These are phyloP conservation scores for Trametes sp. DNA, from an alignment of 1,284 basidiomycete genomes.

Conservation along the genomic window DNA sequence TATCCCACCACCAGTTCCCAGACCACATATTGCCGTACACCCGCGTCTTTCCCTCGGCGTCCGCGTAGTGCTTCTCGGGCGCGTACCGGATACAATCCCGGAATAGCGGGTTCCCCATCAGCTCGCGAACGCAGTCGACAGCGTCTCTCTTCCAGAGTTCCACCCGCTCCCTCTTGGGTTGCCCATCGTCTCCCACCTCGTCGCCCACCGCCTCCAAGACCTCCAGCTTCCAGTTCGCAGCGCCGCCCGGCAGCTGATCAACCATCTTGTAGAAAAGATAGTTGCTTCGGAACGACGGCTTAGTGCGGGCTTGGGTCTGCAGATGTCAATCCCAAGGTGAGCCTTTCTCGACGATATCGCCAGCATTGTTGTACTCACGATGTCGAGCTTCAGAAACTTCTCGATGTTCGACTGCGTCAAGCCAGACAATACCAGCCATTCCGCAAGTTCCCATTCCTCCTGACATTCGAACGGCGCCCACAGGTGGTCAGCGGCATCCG, in stretches of 20 bases:
- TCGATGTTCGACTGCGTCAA: slow-evolving; percentile 41
- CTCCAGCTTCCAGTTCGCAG: slow-evolving; percentile 33
- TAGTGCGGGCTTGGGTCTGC: slow-evolving; percentile 20
- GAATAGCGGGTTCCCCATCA: slow-evolving; percentile 46
- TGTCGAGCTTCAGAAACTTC: slow-evolving; percentile 42
- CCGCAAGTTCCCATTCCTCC: slow-evolving; percentile 43
- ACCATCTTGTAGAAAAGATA: slow-evolving; percentile 38
- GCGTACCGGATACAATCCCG: slow-evolving; percentile 37
- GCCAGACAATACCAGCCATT: slow-evolving; percentile 40
- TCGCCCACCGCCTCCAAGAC: slow-evolving; percentile 38
- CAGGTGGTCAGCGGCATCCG: too few relatives aligned
- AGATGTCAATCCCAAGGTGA: not conserved
- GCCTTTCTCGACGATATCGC: not conserved
- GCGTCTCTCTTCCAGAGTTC: slow-evolving; percentile 42
- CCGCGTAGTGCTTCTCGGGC: slow-evolving; percentile 43
- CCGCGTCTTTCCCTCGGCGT: slow-evolving; percentile 32
- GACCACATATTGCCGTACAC: slow-evolving; percentile 51
- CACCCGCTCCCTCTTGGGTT: slow-evolving; percentile 24
- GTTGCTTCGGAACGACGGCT: slow-evolving; percentile 35
- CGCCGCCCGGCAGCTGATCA: slow-evolving; percentile 39
- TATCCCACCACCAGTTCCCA: slow-evolving; percentile 50
- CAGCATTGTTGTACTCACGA: slow-evolving; percentile 34
- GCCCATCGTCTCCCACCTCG: slow-evolving; percentile 32
- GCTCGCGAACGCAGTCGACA: slow-evolving; percentile 41
- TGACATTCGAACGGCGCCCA: slow-evolving; percentile 37